A percentile compares a stretch with the other conserved stretches of the same genome.
Conservation (phyloP, 2,329 filamentous ascomycete genomes). For the Phialemonium atrogriseum region DNA sequence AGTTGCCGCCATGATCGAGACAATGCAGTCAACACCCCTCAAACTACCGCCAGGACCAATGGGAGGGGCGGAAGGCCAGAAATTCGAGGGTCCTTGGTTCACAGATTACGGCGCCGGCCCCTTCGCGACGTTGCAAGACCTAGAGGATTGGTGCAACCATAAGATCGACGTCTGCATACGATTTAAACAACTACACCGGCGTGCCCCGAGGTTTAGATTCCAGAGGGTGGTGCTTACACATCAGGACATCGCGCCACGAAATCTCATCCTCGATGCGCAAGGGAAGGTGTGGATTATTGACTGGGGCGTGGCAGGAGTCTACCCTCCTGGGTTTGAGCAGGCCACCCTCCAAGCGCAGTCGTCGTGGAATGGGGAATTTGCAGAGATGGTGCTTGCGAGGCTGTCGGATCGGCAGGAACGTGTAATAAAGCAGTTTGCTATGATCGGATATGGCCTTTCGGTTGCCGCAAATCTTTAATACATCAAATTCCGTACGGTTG, state of each 20-base stretch:
- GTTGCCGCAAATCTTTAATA: too few relatives aligned
- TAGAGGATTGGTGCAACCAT: conserved; percentile 1
- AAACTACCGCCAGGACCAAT: conserved; percentile 2
- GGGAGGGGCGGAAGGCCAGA: not conserved
- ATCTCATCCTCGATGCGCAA: conserved; percentile 1
- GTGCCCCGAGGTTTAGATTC: not conserved
- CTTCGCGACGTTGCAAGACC: not conserved
- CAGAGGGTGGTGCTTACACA: not conserved
- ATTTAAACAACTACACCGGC: not conserved
- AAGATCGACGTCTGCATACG: conserved; percentile 3
- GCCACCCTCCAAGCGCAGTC: not conserved
- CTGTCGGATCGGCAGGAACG: conserved; percentile 1
- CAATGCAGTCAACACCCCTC: not conserved
- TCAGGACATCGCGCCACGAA: conserved; percentile 2
- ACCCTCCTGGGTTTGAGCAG: conserved; percentile 2
- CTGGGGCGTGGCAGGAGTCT: not conserved
- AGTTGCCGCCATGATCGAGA: conserved; percentile 1
- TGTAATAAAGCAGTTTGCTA: too few relatives aligned
- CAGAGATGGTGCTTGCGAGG: conserved; percentile 1
- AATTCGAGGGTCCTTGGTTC: not conserved
- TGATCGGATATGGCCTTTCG: too few relatives aligned
- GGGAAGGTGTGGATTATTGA: not conserved
- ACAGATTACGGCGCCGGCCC: conserved; percentile 2
- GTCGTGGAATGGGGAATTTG: not conserved
- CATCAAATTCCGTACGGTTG: too few relatives aligned